A percentile compares a stretch with the other conserved stretches of the same genome.
phyloP scores from a whole-genome alignment of 345 rosid species.

The Diplotaxis tenuifolia region DNA sequence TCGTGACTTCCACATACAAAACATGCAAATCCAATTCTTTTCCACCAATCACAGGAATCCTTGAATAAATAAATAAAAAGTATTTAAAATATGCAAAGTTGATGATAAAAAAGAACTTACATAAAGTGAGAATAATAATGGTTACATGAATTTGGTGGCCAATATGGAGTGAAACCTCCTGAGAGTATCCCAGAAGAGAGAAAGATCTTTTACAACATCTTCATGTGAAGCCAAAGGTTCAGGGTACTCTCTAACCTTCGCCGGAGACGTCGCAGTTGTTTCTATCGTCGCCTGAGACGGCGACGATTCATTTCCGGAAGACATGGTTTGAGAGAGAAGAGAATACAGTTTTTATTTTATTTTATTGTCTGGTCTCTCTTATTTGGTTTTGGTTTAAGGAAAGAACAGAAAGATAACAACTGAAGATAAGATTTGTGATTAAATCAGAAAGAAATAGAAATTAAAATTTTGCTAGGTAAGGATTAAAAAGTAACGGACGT shows the following conservation, averaged over 20 bases:
- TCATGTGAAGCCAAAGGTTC: slow-evolving; percentile 63
- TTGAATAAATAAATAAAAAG: slow-evolving; percentile 18
- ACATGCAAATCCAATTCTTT: slow-evolving; percentile 91
- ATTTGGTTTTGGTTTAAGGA: slow-evolving; percentile 38
- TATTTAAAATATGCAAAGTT: not conserved
- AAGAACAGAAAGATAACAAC: slow-evolving; percentile 30
- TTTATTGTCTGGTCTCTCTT: slow-evolving; percentile 24
- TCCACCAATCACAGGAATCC: slow-evolving; percentile 99
- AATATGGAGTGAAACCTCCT: slow-evolving; percentile 75
- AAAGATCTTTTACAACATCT: slow-evolving; percentile 45
- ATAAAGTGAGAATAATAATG: not conserved
- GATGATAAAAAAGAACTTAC: not conserved
- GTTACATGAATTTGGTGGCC: slow-evolving; percentile 82
- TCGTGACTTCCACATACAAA: slow-evolving; percentile 78
- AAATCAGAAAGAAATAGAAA: slow-evolving; percentile 37
- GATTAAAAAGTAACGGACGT: slow-evolving; percentile 62
- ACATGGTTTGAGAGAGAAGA: slow-evolving; percentile 32
- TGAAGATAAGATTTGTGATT: slow-evolving; percentile 42
- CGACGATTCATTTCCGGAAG: slow-evolving; percentile 40
- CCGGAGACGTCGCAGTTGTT: slow-evolving; percentile 23
- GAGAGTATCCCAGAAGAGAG: slow-evolving; percentile 81
- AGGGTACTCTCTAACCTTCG: slow-evolving; percentile 54
- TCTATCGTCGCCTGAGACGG: slow-evolving; percentile 42
- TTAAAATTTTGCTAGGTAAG: slow-evolving; percentile 34
- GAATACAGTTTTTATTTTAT: not conserved